Base-by-base conservation (phyloP, 805 yeast genomes). In the Suhomyces kilbournensis region DNA sequence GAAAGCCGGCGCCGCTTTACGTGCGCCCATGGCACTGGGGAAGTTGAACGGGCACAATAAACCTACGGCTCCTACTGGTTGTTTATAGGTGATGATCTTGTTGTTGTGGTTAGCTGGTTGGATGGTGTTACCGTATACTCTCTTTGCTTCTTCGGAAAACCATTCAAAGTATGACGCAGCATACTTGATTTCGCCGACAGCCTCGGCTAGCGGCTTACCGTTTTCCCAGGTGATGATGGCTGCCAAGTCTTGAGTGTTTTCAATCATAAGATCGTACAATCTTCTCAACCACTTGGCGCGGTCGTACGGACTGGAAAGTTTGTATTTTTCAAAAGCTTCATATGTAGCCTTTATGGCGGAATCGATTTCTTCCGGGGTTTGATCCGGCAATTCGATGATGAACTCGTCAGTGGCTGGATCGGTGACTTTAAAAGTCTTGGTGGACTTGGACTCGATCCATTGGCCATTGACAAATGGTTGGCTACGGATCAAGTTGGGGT, bases 21-120 rank as follows among this genome's bases (percentile, higher is more conserved):
- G 75, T 8, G 86, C 78, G 48, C 84, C 81, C 87, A 84, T 83
- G 14, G 86, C 87, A 53, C 76, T 70, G 28, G 89, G 89, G 71
- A 83, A 83, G 65, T 84, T 84, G 81, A 85, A 84, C 28, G 88
- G 88, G 51, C 84, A 79, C 57, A 84, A 78, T 55, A 82, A 74
- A 30, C 84, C 86, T 46, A 83, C 82, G 6, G 82, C 84, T 47
- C 89, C 89, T 48, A 84, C 76, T 4, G 87, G 86, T 61, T 83
- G 84, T 58, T 78, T 80, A 48, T 74, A 60, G 19, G 87, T 81
- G 55, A 77, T 70, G 20, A 79, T 78, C 63, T 84, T 76, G 60
- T 79, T 81, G 48, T 75, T 67, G 46, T 76, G 71, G 60, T 77
- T 78, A 20, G 76, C 54, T 8, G 86, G 83, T 59, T 80, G 85